phyloP scores from a whole-genome alignment of 2,329 filamentous ascomycete species.

The Fusarium globosum region DNA sequence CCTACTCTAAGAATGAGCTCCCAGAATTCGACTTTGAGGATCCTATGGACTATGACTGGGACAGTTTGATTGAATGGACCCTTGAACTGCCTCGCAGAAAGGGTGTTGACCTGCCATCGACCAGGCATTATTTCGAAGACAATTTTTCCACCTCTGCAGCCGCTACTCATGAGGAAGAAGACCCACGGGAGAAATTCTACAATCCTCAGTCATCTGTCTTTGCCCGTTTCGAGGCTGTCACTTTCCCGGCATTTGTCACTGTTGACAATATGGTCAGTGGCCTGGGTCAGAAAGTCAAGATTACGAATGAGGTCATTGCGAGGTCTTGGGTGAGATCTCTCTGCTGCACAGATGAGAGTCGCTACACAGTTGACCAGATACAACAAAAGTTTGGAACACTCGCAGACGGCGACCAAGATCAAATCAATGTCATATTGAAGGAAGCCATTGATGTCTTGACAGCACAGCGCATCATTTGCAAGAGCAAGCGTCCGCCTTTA shows the following conservation, averaged over 20 bases:
- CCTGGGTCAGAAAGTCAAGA: constrained; percentile 14
- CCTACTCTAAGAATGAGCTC: constrained; percentile 72
- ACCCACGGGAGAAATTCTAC: constrained; percentile 70
- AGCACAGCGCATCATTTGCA: constrained; percentile 65
- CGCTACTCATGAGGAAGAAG: constrained; percentile 46
- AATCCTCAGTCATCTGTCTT: constrained; percentile 65
- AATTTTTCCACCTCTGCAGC: constrained; percentile 54
- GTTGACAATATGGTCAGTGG: constrained; percentile 28
- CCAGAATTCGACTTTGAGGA: constrained; percentile 72
- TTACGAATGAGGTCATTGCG: constrained; percentile 55
- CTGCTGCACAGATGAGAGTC: constrained; percentile 63
- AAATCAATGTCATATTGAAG: constrained; percentile 59
- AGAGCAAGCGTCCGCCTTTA: constrained; percentile 68
- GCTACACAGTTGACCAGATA: constrained; percentile 61
- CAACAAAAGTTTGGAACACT: constrained; percentile 64
- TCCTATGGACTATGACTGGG: constrained; percentile 75
- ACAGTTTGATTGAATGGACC: constrained; percentile 73
- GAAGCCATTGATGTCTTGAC: constrained; percentile 62
- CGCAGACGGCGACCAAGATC: constrained; percentile 52
- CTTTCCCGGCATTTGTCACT: constrained; percentile 58
- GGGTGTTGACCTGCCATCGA: constrained; percentile 60
- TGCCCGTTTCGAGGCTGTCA: constrained; percentile 65
- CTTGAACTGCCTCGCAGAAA: constrained; percentile 61
- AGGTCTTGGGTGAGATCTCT: constrained; percentile 70
- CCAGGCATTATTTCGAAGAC: constrained; percentile 57